Evolutionary conservation across 306 rosid species (phyloP).

Genomic region (Lathyrus sativus): DNA sequence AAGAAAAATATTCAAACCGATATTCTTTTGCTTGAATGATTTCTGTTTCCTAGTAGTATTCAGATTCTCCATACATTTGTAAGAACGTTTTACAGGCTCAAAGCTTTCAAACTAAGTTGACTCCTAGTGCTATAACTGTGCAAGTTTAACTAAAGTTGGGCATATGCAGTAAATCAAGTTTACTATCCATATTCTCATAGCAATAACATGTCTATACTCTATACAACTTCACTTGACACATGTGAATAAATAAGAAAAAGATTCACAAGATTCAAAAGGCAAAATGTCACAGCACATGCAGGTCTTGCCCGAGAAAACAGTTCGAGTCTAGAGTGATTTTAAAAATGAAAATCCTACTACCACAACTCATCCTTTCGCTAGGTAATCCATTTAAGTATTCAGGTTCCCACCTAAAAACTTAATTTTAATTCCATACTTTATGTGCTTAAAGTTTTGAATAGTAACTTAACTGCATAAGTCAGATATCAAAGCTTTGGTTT

Average conservation of each 20-base stretch:
- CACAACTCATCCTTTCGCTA: conserved; percentile 9
- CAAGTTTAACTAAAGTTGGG: background rate
- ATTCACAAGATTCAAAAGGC: conserved; percentile 1
- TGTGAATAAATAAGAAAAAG: background rate
- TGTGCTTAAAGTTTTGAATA: background rate
- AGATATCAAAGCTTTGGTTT: background rate
- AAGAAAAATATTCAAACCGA: background rate
- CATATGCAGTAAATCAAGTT: background rate
- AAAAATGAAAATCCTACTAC: background rate
- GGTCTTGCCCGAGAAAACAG: conserved; percentile 3
- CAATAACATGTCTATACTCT: background rate
- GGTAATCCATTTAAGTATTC: background rate
- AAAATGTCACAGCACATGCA: background rate
- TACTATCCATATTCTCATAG: conserved; percentile 2
- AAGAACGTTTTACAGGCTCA: background rate
- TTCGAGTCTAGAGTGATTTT: background rate
- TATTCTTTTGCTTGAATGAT: too few species aligned
- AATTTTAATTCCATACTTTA: background rate
- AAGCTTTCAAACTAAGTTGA: conserved; percentile 1
- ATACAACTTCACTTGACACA: background rate
- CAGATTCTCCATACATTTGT: background rate
- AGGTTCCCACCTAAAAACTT: background rate
- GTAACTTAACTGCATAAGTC: background rate
- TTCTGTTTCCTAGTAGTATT: background rate
- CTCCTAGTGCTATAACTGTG: background rate